Base-by-base conservation (phyloP, 345 rosid species). In the Leavenworthia alabamica region DNA sequence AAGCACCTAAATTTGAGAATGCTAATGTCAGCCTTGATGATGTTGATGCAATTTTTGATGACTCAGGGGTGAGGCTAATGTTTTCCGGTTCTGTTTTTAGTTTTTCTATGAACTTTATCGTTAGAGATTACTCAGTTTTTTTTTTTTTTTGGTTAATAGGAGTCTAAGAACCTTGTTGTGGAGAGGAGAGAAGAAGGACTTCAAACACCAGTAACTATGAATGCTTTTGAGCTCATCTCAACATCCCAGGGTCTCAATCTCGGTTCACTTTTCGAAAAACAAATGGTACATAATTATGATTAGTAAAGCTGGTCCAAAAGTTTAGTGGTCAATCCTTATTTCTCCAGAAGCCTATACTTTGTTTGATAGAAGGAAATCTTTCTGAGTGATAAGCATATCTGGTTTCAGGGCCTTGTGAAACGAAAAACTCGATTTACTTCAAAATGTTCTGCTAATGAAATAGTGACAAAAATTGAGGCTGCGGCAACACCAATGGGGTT, bases 231-330 rank as follows among this genome's bases (percentile, higher is more conserved):
- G 80, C 94, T 94, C 63, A 94, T 94, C 67, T 84, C 97, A 33
- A 86, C 88, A 12, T 94, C 97, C 19, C 99, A 83, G 74, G 95
- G 99, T 70, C 97, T 94, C 71, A 94, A 94, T 81, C 97, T 94
- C 32, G 67, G 96, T 66, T 69, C 81, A 48, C 90, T 94, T 54
- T 94, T 94, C 59, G 97, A 94, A 79, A 94, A 94, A 78, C 92
- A 86, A 82, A 86, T 86, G 97, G 99, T 87, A 80, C 8, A 76
- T 8, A 53, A 3, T 19, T 51, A 32, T 60, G 13, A 29, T 60
- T 43, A 39, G 6, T 46, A 44, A 7, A 45, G 23, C 45, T 61
- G 23, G 17, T 62, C 35, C 37, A 33, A 33, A 22, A 28, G 4
- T 49, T 4, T 31, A 20, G 44, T 51, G 20, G 24, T 46, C 15